Evolutionary conservation across 2,329 filamentous ascomycete species (phyloP), one percentile per base, ranked within the genome.

Genomic region (Ceratocystis destructans): DNA sequence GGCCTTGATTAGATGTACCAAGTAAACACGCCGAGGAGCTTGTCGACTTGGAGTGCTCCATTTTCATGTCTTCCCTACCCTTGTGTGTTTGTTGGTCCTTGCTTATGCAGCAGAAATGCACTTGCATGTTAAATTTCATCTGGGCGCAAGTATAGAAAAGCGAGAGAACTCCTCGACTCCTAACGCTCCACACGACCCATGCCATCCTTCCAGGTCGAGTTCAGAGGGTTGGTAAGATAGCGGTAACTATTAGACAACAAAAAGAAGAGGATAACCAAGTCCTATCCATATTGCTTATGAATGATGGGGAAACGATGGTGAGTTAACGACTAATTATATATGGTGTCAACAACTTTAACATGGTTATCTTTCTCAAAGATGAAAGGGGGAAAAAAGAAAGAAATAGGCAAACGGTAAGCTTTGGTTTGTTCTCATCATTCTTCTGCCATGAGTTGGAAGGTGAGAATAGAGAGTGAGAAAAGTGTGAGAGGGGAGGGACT

Each of bases 41-140:
- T 53, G 48, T 25, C 25, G 6, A 22, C 22, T 28, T 28, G 1
- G 6, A 15, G 15, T 59, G 8, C 37, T 59, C 55, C 15, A 59
- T 31, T 59, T 37, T 31, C 28, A 33, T 33, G 55, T 8, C 28
- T n/a, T 37, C 55, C 55, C 33, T 10, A 15, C 33, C 55, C 55
- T 59, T 59, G 55, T 28, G 28, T 22, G 15, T 20, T 33, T 59
- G 28, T 37, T 33, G 55, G 25, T n/a, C 55, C 31, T 59, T 59
- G 55, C 55, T 37, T 59, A 31, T 59, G 55, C 55, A 59, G 28
- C 28, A 59, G 17, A 59, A n/a, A 33, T 37, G 55, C 28, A 59
- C 6, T 33, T 59, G n/a, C 55, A 59, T 37, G 17, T 5, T 33
- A 37, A 57, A 59, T 59, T 37, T n/a, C 55, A 33, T 37, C 55